phyloP scores from a whole-genome alignment of 1,284 basidiomycete species.

The Coniferiporia sulphurascens region DNA sequence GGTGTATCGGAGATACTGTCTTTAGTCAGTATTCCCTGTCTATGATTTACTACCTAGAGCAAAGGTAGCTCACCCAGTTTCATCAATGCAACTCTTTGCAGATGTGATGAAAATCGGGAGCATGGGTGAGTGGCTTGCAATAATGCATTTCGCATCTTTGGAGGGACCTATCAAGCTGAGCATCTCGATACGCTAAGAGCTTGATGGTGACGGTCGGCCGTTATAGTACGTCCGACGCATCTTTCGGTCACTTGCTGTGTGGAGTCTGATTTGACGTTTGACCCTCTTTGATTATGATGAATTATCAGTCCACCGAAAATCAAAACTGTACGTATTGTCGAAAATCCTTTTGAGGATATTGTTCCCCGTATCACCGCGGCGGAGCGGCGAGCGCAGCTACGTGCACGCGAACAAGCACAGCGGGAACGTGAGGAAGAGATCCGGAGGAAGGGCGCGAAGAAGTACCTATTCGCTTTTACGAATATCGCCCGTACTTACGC shows the following conservation, averaged over 20 bases:
- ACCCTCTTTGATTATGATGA: neutral
- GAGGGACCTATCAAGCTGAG: neutral
- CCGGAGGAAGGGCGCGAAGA: conserved; percentile 74
- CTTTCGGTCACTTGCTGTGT: conserved; percentile 4
- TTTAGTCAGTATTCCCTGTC: conserved; percentile 62
- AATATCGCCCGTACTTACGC: neutral
- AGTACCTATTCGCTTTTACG: conserved; percentile 40
- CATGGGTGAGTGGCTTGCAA: conserved; percentile 48
- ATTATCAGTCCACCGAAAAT: conserved; percentile 80
- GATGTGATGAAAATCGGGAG: conserved; percentile 90
- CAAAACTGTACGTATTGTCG: conserved; percentile 74
- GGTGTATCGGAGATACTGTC: conserved; percentile 77
- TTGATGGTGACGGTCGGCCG: conserved; percentile 79
- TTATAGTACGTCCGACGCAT: conserved; percentile 59
- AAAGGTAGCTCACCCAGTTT: neutral
- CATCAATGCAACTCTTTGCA: conserved; percentile 25
- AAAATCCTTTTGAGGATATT: conserved; percentile 94
- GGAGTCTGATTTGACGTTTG: conserved; percentile 12
- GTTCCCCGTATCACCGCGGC: conserved; percentile 94
- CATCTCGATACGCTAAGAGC: conserved; percentile 46
- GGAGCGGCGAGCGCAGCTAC: conserved; percentile 79
- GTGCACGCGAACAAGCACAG: conserved; percentile 71
- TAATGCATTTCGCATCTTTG: neutral
- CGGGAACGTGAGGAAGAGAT: conserved; percentile 73
- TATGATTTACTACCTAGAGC: neutral